Conservation (phyloP, 495 filamentous ascomycete genomes). For the Podospora pseudocomata region DNA sequence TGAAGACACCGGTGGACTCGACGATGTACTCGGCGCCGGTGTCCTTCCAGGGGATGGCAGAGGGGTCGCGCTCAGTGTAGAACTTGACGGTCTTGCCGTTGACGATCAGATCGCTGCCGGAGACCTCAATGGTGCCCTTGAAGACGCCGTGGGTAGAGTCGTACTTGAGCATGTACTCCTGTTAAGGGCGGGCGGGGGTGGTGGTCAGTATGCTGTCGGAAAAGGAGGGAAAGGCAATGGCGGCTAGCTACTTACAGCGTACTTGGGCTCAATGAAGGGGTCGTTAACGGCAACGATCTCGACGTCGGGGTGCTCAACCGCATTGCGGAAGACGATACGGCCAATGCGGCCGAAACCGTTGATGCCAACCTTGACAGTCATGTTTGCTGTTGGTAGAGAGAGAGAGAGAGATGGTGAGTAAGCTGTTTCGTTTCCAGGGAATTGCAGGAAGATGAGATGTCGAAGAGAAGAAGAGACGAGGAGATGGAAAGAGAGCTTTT, state of each 20-base stretch:
- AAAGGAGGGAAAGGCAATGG: not conserved
- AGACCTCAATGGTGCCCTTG: slow-evolving; percentile 80
- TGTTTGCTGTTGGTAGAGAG: slow-evolving; percentile 29
- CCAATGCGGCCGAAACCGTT: slow-evolving; percentile 99
- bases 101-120: slow-evolving; percentile 73
- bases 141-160: slow-evolving; percentile 95
- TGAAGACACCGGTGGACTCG: slow-evolving; percentile 99
- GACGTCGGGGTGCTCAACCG: slow-evolving; percentile 78
- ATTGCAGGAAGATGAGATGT: slow-evolving; percentile 8
- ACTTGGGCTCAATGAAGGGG: slow-evolving; percentile 97
- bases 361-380: slow-evolving; percentile 77
- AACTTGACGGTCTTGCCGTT: slow-evolving; percentile 96
- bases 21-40: slow-evolving; percentile 93
- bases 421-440: not conserved
- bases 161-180: slow-evolving; percentile 99
- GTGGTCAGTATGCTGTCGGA: slow-evolving; percentile 21
- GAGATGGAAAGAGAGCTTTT: slow-evolving; percentile 14
- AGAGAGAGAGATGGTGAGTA: slow-evolving; percentile 10
- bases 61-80: slow-evolving; percentile 89
- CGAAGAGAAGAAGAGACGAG: slow-evolving; percentile 18
- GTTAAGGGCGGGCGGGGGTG: slow-evolving; percentile 8
- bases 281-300: slow-evolving; percentile 96
- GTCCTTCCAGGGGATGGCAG: slow-evolving; percentile 84
- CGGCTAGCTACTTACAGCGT: slow-evolving; percentile 75
- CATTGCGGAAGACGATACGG: slow-evolving; percentile 77